Percentiles rank a stretch among this genome's conserved stretches.
Conservation (phyloP, 371 early-diverging fungal species). For the Paraphysoderma sedebokerense region DNA sequence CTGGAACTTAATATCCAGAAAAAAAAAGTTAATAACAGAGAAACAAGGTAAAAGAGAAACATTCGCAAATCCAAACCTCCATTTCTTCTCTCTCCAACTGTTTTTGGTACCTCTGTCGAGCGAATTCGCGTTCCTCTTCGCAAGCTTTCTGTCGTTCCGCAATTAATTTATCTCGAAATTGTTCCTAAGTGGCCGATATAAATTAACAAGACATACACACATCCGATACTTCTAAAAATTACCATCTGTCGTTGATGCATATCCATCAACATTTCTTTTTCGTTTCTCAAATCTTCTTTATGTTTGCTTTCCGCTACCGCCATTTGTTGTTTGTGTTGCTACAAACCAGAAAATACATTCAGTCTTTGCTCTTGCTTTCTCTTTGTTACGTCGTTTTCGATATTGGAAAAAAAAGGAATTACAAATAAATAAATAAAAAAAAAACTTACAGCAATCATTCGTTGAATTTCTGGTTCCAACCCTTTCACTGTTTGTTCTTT, state of each 20-base stretch:
- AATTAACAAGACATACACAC: too few relatives aligned
- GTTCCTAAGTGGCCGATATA: too few relatives aligned
- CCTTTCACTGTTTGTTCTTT: conserved; percentile 35
- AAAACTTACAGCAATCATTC: conserved; percentile 29
- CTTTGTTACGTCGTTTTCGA: too few relatives aligned
- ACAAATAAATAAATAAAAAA: too few relatives aligned
- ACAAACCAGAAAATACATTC: too few relatives aligned
- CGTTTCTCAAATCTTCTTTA: conserved; percentile 11
- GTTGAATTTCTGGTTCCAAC: conserved; percentile 32
- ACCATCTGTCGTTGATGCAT: conserved; percentile 5
- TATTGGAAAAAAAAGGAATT: too few relatives aligned
- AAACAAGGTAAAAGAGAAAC: too few relatives aligned
- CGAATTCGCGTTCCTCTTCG: conserved; percentile 31
- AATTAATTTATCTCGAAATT: conserved; percentile 13
- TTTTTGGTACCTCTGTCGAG: conserved; percentile 24
- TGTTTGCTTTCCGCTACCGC: conserved; percentile 17
- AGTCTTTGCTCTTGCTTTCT: too few relatives aligned
- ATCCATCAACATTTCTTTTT: conserved; percentile 1
- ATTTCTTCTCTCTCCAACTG: conserved; percentile 32
- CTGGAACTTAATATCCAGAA: too few relatives aligned
- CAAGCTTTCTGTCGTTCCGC: conserved; percentile 22
- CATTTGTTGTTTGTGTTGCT: conserved; percentile 23
- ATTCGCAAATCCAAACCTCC: too few relatives aligned
- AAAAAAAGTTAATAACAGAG: too few relatives aligned
- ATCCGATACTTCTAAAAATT: too few relatives aligned